Evolutionary conservation across 2,329 filamentous ascomycete genomes (phyloP), one percentile per base, ranked within the genome.

Genomic region (Xylogone sp.): DNA sequence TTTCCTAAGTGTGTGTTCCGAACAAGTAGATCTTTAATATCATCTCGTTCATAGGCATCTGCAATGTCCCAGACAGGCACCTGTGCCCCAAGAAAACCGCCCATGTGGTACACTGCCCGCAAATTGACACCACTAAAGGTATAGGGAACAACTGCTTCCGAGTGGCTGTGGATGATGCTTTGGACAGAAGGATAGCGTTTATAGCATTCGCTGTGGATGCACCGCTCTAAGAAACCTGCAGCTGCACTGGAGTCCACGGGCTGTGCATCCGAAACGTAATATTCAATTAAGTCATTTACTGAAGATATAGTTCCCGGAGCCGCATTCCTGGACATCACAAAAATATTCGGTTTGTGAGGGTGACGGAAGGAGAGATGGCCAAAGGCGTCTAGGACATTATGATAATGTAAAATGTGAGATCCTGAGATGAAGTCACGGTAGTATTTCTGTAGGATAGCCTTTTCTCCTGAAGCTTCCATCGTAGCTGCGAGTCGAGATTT

Each of bases 331-430:
- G 75, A 73, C 68, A 81, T 74, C 52, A 80, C 68, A 62, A 78
- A 80, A 45, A 68, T 65, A 2, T 69, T 62, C 1, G 70, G 60
- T 9, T 77, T 71, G 31, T 62, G 49, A 0, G 78, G 77, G 51
- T 78, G 72, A 5, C 79, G 71, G 19, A 79, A 68, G 2, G 77
- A 79, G 12, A 82, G 67, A 56, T 82, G 78, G 18, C 78, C 77
- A 57, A 76, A 82, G 1, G 75, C 77, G 52, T 81, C 78, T 31
- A 82, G 60, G 7, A 81, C 69, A 45, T 67, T 67, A 46, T 80
- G 68, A 50, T 75, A 61, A 61, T 80, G 75, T 1, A 82, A 72
- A 47, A 81, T 80, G 59, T 79, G 77, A 53, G 69, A 71, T 34
- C 72, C 76, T 3, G 68, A 69, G 20, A 79, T 72, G 29, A 77